Base-by-base conservation (phyloP, 805 yeast species). In the Hemisphaericaspora nanyangensis region DNA sequence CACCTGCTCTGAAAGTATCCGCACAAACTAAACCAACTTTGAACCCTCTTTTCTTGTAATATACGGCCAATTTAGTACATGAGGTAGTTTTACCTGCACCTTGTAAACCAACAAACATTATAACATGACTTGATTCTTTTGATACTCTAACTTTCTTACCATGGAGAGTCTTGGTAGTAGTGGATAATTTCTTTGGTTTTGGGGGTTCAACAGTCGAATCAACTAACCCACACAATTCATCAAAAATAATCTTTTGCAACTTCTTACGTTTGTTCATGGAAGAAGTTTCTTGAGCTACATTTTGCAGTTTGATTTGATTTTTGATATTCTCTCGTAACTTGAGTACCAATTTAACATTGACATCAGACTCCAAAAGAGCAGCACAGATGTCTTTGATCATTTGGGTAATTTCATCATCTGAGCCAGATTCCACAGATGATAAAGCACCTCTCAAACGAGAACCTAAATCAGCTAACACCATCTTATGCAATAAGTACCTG, bases 51-150 rank as follows among this genome's bases (percentile, higher is more conserved):
- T 90, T 79, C 55, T 89, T 91, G 60, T 93, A 93, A 59, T 86
- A 90, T 2, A 88, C 95, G 0, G 99, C 99, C 52, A 91, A 71
- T 54, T 93, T 93, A 1, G 99, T 93, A 79, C 97, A 90, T 2
- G 96, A 82, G 0, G 99, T 93, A 24, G 99, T 93, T 61, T 93
- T 93, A 75, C 99, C 99, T 10, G 98, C 93, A 69, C 99, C 99
- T 63, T 93, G 99, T 44, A 93, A 71, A 58, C 99, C 99, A 43
- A 93, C 99, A 74, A 93, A 85, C 99, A 93, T 93, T 48, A 93
- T 84, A 24, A 91, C 85, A 55, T 84, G 70, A 25, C 65, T 53
- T 20, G 40, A 34, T 29, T 43, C 44, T 28, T 45, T 47, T 4
- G 54, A 44, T 12, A 52, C 47, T 39, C 44, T 50, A 10, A 35